These are phyloP conservation scores for Ustilago lituana DNA, from an alignment of 1,284 basidiomycete genomes.

Conservation along the genomic window DNA sequence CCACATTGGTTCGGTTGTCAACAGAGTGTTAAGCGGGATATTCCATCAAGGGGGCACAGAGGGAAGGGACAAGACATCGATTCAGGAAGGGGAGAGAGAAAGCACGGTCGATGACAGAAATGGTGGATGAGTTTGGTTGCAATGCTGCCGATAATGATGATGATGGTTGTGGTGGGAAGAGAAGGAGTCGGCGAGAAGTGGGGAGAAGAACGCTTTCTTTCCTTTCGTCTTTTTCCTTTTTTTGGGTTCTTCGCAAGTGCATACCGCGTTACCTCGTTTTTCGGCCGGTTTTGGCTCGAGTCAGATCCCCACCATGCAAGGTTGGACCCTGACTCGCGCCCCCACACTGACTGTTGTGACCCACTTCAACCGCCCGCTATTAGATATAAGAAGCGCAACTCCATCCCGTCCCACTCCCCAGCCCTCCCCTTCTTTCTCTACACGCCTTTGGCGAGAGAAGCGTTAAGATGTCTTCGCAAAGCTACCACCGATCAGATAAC, in stretches of 20 bases:
- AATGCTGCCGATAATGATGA: too few species aligned
- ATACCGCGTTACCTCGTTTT: not conserved
- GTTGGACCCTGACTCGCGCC: slow-evolving; percentile 24
- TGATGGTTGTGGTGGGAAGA: too few species aligned
- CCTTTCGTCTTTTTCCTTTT: not conserved
- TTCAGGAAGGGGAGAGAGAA: not conserved
- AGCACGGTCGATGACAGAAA: too few species aligned
- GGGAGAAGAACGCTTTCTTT: not conserved
- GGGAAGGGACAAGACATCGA: too few species aligned
- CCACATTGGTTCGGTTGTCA: slow-evolving; percentile 53
- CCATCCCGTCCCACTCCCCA: too few species aligned
- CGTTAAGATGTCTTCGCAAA: not conserved
- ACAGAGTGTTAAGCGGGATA: slow-evolving; percentile 54
- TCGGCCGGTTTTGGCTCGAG: slow-evolving; percentile 11
- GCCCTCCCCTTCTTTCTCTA: too few species aligned
- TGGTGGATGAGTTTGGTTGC: too few species aligned
- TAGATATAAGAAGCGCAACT: too few species aligned
- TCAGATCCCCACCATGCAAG: slow-evolving; percentile 5
- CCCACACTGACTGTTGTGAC: slow-evolving; percentile 11
- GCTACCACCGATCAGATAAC: slow-evolving; percentile 37
- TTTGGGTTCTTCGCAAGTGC: not conserved
- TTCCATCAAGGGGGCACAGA: not conserved
- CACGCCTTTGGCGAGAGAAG: too few species aligned
- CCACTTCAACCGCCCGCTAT: too few species aligned
- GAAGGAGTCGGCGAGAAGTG: too few species aligned